Base-by-base conservation (phyloP, 495 filamentous ascomycete genomes). In the Neurospora sp. region DNA sequence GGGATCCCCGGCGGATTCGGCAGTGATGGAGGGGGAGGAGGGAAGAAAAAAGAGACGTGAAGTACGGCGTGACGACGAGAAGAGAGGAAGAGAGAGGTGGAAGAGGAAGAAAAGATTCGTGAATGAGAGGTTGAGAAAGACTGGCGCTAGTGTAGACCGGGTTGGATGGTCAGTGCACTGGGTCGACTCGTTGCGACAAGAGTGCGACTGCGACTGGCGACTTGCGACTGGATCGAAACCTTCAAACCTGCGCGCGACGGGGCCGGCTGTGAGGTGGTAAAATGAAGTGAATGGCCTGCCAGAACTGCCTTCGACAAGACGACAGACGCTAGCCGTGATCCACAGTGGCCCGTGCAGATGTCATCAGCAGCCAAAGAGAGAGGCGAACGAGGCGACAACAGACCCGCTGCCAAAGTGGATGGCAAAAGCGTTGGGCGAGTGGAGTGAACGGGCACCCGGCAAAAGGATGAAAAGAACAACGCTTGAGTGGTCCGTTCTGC, bases 1-100 rank as follows among this genome's bases (percentile, higher is more conserved):
- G 77, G 74, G 78, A 73, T 77, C 72, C 75, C 74, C 74, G 77
- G 76, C 71, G 77, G 77, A 77, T 74, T 78, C 76, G 71, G 74
- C 62, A 72, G 73, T 75, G 75, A 77, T 78, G 42, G 72, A 69
- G 60, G 69, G 39, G 69, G 23, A 60, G 40, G 69, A 71, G 75
- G 77, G 74, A 72, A 75, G 76, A 76, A 66, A 66, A 62, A 66
- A 66, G 54, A 66, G 54, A 66, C 54, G 54, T 66, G 54, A 35
- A 31, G 75, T 70, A 73, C 74, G 75, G 38, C 76, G 72, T 73
- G 66, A 72, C 73, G 75, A 76, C 72, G 70, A 75, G 78, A 74
- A 72, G 73, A 72, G 74, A 60, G 73, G 72, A 73, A 70, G 71
- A 44, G 77, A 77, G 77, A 78, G 72, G 71, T 54, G 75, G 73